These are phyloP conservation scores for Apiotrichum gracile DNA, from an alignment of 1,284 basidiomycete genomes.

Conservation along the genomic window DNA sequence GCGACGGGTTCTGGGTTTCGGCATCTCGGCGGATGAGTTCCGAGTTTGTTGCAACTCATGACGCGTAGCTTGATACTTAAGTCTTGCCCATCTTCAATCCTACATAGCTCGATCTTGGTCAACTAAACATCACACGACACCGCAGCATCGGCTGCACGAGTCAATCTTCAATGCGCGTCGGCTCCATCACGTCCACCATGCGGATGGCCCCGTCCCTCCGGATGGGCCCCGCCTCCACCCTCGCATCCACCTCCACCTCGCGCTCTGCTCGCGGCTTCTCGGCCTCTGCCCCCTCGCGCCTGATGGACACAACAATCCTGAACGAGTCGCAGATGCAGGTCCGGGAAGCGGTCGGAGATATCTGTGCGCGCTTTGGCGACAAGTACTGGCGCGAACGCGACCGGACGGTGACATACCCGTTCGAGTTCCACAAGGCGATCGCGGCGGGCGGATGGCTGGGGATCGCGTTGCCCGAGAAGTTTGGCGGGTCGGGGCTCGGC, in stretches of 20 bases:
- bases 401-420: constrained; percentile 8
- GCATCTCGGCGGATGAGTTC: not conserved
- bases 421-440: constrained; percentile 19
- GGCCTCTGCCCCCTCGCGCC: not conserved
- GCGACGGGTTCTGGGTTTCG: no score
- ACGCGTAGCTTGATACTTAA: not conserved
- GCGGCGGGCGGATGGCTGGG: constrained; percentile 16
- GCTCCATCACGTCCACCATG: not conserved
- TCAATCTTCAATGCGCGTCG: not conserved
- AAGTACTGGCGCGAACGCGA: constrained; percentile 18
- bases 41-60: not conserved
- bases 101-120: not conserved
- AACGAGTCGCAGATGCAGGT: constrained; percentile 15
- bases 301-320: constrained; percentile 17
- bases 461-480: constrained; percentile 13
- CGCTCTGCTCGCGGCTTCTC: not conserved
- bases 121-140: not conserved
- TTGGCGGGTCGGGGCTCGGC: constrained; percentile 14
- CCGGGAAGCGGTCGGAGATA: constrained; percentile 8
- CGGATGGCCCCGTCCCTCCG: not conserved
- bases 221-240: not conserved
- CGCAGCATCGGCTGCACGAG: no score
- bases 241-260: not conserved
- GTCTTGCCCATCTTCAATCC: no score
- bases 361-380: constrained; percentile 7